phyloP scores from a whole-genome alignment of 768 basidiomycete species.

The Termitomyces sp. region DNA sequence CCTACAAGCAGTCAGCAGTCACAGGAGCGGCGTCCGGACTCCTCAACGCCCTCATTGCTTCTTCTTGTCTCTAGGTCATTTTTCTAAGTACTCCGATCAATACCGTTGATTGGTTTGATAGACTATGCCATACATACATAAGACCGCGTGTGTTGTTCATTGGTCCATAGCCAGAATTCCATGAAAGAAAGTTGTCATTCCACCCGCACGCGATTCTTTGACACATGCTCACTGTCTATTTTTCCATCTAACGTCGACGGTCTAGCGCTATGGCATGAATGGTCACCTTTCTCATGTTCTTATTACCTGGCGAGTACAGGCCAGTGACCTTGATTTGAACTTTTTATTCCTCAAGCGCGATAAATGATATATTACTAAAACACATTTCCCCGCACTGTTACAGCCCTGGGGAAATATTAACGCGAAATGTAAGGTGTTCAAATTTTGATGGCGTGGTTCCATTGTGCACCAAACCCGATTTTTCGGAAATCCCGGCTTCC shows the following conservation, averaged over 20 bases:
- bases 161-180: neutral
- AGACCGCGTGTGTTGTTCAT: neutral
- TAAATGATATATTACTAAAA: neutral
- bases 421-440: neutral
- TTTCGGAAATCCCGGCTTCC: neutral
- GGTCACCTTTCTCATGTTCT: neutral
- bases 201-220: neutral
- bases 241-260: neutral
- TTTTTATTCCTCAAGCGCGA: neutral
- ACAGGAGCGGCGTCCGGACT: neutral
- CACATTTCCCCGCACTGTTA: neutral
- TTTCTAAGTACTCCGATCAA: neutral
- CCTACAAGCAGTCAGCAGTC: neutral
- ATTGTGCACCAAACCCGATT: neutral
- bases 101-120: neutral
- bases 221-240: neutral
- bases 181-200: neutral
- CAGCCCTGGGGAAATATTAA: neutral
- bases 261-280: neutral
- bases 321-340: neutral
- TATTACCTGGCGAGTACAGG: neutral
- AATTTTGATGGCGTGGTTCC: neutral
- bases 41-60: neutral
- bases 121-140: too few species aligned
- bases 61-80: neutral